A percentile compares a stretch with the other conserved stretches of the same genome.
Evolutionary conservation across 2,329 filamentous ascomycete genomes (phyloP).

Genomic region (Nothophoma quercina): DNA sequence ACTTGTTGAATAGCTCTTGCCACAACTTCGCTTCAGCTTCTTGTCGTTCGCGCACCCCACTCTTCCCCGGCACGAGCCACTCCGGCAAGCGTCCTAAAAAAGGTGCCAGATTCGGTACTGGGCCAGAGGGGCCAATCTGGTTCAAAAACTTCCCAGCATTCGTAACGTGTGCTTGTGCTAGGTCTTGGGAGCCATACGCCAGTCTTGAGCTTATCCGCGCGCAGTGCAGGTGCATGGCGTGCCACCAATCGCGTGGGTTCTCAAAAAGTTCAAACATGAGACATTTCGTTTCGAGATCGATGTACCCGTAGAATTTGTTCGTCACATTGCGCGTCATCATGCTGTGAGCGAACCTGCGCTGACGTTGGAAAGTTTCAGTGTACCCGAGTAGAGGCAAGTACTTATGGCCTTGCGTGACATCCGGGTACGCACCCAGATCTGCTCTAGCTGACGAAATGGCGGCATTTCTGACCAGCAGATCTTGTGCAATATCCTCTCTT

Average conservation of each 20-base stretch:
- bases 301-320: conserved; percentile 3
- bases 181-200: not conserved
- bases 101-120: not conserved
- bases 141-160: conserved; percentile 8
- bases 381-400: conserved; percentile 9
- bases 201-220: conserved; percentile 7
- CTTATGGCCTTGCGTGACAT: conserved; percentile 1
- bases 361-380: conserved; percentile 6
- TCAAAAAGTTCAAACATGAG: conserved; percentile 1
- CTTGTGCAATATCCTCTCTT: conserved; percentile 9
- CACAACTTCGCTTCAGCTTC: conserved; percentile 6
- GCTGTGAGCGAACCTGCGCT: conserved; percentile 8
- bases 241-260: not conserved
- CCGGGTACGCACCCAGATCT: conserved; percentile 2
- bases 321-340: not conserved
- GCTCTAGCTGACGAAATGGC: not conserved
- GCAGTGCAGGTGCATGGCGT: conserved; percentile 7
- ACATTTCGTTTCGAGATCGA: conserved; percentile 1
- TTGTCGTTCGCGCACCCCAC: conserved; percentile 2
- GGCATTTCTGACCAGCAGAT: conserved; percentile 10
- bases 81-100: conserved; percentile 1
- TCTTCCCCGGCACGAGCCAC: conserved; percentile 9
- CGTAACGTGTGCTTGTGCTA: not conserved
- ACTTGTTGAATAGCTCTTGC: not conserved
- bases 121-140: conserved; percentile 11